phyloP scores from a whole-genome alignment of 2,329 filamentous ascomycete genomes.

The Apiospora rasikravindrae region DNA sequence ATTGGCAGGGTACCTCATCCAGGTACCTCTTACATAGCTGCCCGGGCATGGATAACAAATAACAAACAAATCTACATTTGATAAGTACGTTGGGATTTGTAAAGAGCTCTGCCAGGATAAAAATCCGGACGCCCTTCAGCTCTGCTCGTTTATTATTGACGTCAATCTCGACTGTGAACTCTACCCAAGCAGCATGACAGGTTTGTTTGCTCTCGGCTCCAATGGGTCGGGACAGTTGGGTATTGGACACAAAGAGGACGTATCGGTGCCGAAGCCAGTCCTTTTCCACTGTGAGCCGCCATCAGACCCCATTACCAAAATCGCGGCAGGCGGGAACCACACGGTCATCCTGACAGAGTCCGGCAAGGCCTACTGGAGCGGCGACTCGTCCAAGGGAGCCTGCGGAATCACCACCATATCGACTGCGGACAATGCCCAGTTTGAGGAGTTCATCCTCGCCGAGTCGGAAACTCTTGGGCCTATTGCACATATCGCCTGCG shows the following conservation, averaged over 20 bases:
- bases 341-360: constrained; percentile 71
- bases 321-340: constrained; percentile 81
- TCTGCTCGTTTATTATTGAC: neutral
- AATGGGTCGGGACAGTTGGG: constrained; percentile 78
- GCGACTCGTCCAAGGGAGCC: constrained; percentile 61
- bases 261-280: constrained; percentile 68
- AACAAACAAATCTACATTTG: neutral
- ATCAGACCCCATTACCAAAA: constrained; percentile 42
- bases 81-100: neutral
- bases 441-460: constrained; percentile 46
- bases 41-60: too few relatives aligned
- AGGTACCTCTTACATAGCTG: neutral
- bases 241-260: constrained; percentile 73
- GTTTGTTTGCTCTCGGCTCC: constrained; percentile 73
- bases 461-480: constrained; percentile 33
- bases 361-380: constrained; percentile 68
- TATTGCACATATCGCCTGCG: constrained; percentile 65
- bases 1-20: neutral
- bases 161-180: neutral
- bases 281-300: constrained; percentile 55
- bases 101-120: neutral
- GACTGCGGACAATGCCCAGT: constrained; percentile 40
- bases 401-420: constrained; percentile 51
- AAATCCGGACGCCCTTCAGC: neutral
- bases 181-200: constrained; percentile 45